Evolutionary conservation across 2,329 filamentous ascomycete genomes (phyloP), one percentile per base, ranked within the genome.

Genomic region (Arthroderma sp.): DNA sequence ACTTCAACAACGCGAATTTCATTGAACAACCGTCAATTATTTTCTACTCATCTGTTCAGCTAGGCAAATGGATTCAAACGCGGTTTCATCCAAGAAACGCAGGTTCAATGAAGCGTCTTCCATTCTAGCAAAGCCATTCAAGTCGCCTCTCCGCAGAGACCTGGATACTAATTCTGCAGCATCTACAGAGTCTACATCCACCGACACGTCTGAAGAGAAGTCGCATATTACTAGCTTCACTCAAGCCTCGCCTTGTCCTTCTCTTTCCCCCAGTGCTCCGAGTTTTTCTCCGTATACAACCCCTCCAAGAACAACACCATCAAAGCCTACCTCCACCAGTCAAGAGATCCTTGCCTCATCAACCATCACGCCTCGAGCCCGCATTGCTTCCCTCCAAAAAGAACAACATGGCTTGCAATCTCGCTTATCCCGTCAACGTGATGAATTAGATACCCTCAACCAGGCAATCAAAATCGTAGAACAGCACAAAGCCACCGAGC

Each of bases 71-170:
- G 47, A 33, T 13, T 17, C 8, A 2, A 9, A 33, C n/a, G 1
- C n/a, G 47, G 33, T 9, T 11, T 11, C 25, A 19, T 31, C 38
- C 58, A 87, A 87, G 73, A 80, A 83, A 54, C 82, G 84, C 60
- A 81, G 82, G 62, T 73, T 85, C 61, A 77, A 84, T 58, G 73
- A 78, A 47, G 77, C 80, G 39, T 71, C 77, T 21, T 76, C 75
- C n/a, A 79, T 79, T 5, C 78, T 88, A 52, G 78, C 79, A 61
- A 86, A 84, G 66, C 86, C 86, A 0, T 89, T 89, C 73, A 83
- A 84, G 62, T 88, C 86, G 49, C 86, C 85, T 13, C 78, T 86
- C 60, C 80, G 78, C 39, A 28, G 19, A 13, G 31, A 35, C 3
- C 17, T 15, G 7, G 58, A 55, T 28, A 11, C 43, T 33, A 35